Base-by-base conservation (phyloP, 768 basidiomycete genomes). In the Psilocybe tampanensis region DNA sequence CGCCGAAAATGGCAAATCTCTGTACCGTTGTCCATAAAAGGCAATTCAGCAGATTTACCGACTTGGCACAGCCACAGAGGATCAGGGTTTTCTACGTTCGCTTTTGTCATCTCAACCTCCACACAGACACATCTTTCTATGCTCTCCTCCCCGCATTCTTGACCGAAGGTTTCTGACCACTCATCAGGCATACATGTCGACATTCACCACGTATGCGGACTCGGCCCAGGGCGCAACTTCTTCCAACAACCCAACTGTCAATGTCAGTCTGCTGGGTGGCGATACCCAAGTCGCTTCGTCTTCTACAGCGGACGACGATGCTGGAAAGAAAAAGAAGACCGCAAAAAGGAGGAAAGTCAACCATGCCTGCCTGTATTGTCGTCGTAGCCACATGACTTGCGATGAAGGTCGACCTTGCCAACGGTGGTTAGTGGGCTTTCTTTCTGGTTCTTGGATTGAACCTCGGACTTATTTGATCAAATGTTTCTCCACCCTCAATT, bases 351-450 rank as follows among this genome's bases (percentile, higher is more conserved):
- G 92, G 54, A 95, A 95, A 70, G 92, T 93, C 56, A 93, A 93
- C 70, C 93, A 95, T 74, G 94, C 95, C 5, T 97, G 94, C 69
- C 76, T 97, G 42, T 97, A 95, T 72, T 97, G 94, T 74, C 81
- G 94, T 68, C 79, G 92, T 58, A 94, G 92, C 78, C 91, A 92
- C 83, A 92, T 94, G 91, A 92, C 90, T 8, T 93, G 92, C 75
- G 92, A 93, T 68, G 92, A 92, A 65, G 90, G 90, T 17, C 77
- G 90, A 34, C 95, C 95, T 15, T 97, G 95, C 71, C 90, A 94
- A 65, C 86, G 95, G 63, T 96, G 95, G 95, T 95, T 69, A 71
- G 91, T 78, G 15, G 43, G 36, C 39, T 33, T 49, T 26, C 13
- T 64, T 44, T 39, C 12, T 47, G 42, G 26, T 51, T 23, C 26